Evolutionary conservation across 202 grass and related monocot genomes (phyloP).

Genomic region (Digitaria exilis): DNA sequence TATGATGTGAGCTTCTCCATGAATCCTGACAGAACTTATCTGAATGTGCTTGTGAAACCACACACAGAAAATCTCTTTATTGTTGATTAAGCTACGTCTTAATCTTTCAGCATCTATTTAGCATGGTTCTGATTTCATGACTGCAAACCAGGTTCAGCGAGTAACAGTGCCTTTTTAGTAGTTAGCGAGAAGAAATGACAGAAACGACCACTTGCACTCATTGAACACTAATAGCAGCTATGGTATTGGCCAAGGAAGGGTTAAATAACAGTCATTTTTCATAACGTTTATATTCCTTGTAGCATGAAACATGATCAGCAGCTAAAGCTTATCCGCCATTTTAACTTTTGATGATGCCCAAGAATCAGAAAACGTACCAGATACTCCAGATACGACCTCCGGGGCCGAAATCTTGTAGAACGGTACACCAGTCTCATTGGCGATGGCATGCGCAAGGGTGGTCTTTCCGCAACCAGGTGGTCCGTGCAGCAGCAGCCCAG

Average conservation of each 20-base stretch:
- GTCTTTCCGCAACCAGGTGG: conserved; percentile 94
- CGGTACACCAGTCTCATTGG: conserved; percentile 76
- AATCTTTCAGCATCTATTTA: background rate
- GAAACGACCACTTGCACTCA: background rate
- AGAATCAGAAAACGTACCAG: conserved; percentile 49
- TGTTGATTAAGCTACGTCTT: background rate
- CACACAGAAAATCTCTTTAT: background rate
- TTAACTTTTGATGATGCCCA: background rate
- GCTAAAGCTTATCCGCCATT: background rate
- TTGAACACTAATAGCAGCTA: background rate
- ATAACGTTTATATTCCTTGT: background rate
- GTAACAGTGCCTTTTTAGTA: background rate
- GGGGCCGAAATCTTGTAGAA: conserved; percentile 93
- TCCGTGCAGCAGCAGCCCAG: conserved; percentile 76
- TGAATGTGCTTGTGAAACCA: background rate
- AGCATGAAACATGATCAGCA: background rate
- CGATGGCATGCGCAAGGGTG: conserved; percentile 80
- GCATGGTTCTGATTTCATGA: background rate
- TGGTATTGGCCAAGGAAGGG: background rate
- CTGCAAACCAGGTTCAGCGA: background rate
- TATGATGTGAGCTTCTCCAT: background rate
- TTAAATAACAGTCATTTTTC: background rate
- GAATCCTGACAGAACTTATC: background rate
- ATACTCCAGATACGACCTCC: conserved; percentile 77
- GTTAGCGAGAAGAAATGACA: background rate